Evolutionary conservation across 1,139 yeast genomes (phyloP).

Genomic region (Nakaseomyces delphensis): DNA sequence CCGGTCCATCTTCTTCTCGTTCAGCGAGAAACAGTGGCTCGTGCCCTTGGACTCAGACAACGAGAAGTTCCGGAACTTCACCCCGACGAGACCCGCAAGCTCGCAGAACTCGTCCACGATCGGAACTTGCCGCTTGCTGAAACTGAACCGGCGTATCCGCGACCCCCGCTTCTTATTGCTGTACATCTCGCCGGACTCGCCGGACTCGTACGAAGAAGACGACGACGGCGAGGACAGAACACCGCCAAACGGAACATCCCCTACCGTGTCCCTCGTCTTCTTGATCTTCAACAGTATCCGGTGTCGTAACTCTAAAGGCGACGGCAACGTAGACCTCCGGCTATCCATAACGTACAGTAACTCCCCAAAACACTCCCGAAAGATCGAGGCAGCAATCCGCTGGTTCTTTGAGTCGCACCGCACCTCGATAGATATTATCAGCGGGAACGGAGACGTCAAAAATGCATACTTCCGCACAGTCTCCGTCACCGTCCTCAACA

Average conservation of each 20-base stretch:
- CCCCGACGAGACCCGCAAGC: slow-evolving; percentile 62
- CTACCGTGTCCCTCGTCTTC: slow-evolving; percentile 33
- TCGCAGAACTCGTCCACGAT: slow-evolving; percentile 46
- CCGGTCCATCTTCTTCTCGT: slow-evolving; percentile 58
- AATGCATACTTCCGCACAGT: slow-evolving; percentile 80
- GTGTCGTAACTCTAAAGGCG: slow-evolving; percentile 64
- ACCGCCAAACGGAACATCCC: neutral
- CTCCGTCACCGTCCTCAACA: slow-evolving; percentile 58
- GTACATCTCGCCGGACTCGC: slow-evolving; percentile 8
- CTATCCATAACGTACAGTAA: slow-evolving; percentile 34
- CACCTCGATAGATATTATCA: slow-evolving; percentile 79
- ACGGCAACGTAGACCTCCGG: slow-evolving; percentile 41
- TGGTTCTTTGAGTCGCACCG: slow-evolving; percentile 69
- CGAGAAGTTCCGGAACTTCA: slow-evolving; percentile 72
- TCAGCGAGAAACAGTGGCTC: slow-evolving; percentile 80
- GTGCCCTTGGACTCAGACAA: slow-evolving; percentile 74
- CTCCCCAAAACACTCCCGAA: slow-evolving; percentile 53
- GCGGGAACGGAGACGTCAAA: slow-evolving; percentile 71
- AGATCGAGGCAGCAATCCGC: slow-evolving; percentile 40
- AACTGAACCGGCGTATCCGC: slow-evolving; percentile 22
- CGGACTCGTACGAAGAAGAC: slow-evolving; percentile 19
- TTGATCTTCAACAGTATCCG: slow-evolving; percentile 72
- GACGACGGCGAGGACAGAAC: slow-evolving; percentile 11
- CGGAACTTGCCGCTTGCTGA: slow-evolving; percentile 29
- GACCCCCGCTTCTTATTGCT: slow-evolving; percentile 20